Percentiles rank a stretch among this genome's conserved stretches.
Evolutionary conservation across 768 basidiomycete genomes (phyloP).

Genomic region (Auriculariales sp.): DNA sequence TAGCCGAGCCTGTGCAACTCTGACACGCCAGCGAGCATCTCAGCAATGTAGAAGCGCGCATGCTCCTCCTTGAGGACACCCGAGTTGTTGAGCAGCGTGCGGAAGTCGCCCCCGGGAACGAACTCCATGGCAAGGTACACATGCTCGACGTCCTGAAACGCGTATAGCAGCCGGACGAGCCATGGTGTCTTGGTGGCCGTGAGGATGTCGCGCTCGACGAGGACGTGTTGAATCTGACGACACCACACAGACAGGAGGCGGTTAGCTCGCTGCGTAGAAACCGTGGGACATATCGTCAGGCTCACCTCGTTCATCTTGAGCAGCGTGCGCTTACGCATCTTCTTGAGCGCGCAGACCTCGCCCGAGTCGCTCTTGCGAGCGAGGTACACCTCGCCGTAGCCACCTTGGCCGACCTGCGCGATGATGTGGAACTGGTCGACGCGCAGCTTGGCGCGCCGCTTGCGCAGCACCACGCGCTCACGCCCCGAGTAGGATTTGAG

Average conservation of each 20-base stretch:
- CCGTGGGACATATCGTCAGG: neutral
- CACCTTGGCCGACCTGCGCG: slow-evolving; percentile 96
- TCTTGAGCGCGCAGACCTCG: slow-evolving; percentile 94
- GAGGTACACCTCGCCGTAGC: slow-evolving; percentile 94
- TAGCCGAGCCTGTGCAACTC: slow-evolving; percentile 96
- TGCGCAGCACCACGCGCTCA: slow-evolving; percentile 84
- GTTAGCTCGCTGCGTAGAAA: neutral
- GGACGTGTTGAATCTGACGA: slow-evolving; percentile 87
- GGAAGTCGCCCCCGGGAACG: slow-evolving; percentile 95
- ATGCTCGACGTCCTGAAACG: slow-evolving; percentile 83
- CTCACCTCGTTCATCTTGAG: slow-evolving; percentile 96
- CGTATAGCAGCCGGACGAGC: slow-evolving; percentile 88
- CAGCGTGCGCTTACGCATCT: slow-evolving; percentile 87
- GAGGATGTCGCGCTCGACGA: slow-evolving; percentile 94
- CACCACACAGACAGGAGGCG: neutral
- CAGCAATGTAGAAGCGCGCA: slow-evolving; percentile 90
- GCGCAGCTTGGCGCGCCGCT: slow-evolving; percentile 80
- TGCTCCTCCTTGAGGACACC: slow-evolving; percentile 96
- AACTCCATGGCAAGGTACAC: slow-evolving; percentile 99
- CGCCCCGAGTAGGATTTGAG: slow-evolving; percentile 88
- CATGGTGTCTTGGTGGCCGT: slow-evolving; percentile 96
- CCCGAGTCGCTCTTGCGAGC: slow-evolving; percentile 91
- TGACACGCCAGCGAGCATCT: slow-evolving; percentile 92
- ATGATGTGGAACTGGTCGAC: slow-evolving; percentile 97
- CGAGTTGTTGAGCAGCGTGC: slow-evolving; percentile 93